Evolutionary conservation across 1,284 basidiomycete genomes (phyloP).

Genomic region (Pascua guehoae): DNA sequence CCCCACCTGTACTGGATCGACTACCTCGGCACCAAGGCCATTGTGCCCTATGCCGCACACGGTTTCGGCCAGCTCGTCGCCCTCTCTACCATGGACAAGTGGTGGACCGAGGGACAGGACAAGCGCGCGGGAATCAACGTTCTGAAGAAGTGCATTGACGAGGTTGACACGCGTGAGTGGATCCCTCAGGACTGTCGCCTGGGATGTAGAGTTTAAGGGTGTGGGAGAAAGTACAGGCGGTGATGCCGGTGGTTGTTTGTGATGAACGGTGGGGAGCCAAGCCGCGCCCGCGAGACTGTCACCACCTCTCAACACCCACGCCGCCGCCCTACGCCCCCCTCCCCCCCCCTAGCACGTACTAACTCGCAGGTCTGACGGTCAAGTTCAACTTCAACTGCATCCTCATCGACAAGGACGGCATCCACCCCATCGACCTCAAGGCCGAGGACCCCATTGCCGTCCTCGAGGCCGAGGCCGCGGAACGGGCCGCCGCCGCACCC

Average conservation of each 20-base stretch:
- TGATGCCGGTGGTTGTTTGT: no score
- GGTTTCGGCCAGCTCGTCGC: constrained; percentile 93
- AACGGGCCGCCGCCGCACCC: constrained; percentile 3
- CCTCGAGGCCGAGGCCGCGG: constrained; percentile 25
- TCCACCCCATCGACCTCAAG: constrained; percentile 63
- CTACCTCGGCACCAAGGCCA: constrained; percentile 21
- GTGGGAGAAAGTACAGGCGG: no score
- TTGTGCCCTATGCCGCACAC: constrained; percentile 88
- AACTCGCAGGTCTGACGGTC: constrained; percentile 59
- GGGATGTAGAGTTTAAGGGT: no score
- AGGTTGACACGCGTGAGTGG: constrained; percentile 71
- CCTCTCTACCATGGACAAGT: constrained; percentile 87
- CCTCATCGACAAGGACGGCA: constrained; percentile 84
- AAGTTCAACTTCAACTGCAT: constrained; percentile 83
- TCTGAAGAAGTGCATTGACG: constrained; percentile 79
- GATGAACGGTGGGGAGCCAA: no score
- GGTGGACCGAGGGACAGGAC: constrained; percentile 47
- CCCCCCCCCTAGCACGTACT: not conserved
- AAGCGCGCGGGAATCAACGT: constrained; percentile 76
- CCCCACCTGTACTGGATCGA: constrained; percentile 58
- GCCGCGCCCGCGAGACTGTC: no score
- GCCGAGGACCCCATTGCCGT: constrained; percentile 35
- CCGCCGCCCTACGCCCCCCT: no score
- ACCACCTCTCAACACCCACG: no score
- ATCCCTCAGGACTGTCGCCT: not conserved